Evolutionary conservation across 495 filamentous ascomycete genomes (phyloP).

Genomic region (Bathelium albidoporum): DNA sequence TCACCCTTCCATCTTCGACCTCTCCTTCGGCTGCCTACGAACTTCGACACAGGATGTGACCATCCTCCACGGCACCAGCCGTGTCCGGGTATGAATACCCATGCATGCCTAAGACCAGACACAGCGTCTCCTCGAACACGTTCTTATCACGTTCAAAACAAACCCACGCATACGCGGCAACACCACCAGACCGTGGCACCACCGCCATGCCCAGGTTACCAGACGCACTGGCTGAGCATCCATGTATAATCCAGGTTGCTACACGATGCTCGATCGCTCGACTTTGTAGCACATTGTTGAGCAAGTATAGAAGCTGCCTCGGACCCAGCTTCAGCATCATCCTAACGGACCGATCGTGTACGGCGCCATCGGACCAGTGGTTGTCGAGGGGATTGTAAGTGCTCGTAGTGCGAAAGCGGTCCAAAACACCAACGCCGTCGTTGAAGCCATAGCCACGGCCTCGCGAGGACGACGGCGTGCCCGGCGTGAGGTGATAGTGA

Average conservation of each 20-base stretch:
- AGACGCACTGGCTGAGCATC: too few relatives aligned
- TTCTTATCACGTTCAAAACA: background rate
- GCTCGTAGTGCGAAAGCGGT: constrained; percentile 18
- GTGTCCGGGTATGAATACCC: too few relatives aligned
- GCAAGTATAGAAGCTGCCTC: constrained; percentile 46
- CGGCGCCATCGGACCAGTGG: constrained; percentile 55
- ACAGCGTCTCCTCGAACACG: background rate
- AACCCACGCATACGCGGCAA: background rate
- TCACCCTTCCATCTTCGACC: too few relatives aligned
- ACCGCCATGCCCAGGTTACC: background rate
- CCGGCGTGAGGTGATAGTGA: constrained; percentile 40
- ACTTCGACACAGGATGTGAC: too few relatives aligned
- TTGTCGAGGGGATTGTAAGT: constrained; percentile 31
- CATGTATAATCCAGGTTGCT: too few relatives aligned
- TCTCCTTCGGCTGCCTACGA: too few relatives aligned
- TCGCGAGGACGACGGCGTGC: constrained; percentile 14
- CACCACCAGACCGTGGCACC: too few relatives aligned
- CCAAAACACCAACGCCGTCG: too few relatives aligned
- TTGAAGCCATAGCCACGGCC: too few relatives aligned
- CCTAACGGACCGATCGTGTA: constrained; percentile 53
- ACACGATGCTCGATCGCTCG: too few relatives aligned
- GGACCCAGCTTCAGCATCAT: constrained; percentile 59
- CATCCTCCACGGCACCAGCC: too few relatives aligned
- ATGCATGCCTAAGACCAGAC: too few relatives aligned
- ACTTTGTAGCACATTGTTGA: constrained; percentile 33